Conservation (phyloP, 1,139 yeast genomes). For the Geotrichum bryndzae region DNA sequence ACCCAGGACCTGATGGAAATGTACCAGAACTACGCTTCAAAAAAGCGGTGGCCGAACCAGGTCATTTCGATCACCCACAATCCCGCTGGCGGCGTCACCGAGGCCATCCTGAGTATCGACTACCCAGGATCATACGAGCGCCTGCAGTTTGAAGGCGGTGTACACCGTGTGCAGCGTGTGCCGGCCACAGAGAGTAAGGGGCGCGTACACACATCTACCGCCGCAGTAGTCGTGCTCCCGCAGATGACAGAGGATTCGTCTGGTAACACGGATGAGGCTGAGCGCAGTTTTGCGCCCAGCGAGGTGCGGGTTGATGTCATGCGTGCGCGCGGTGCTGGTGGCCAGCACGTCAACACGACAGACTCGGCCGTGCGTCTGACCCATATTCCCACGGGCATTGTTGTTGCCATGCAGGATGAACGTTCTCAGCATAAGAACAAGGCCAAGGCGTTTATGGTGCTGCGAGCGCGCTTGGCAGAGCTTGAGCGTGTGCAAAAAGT, state of each 20-base stretch:
- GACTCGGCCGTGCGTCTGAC: slow-evolving; percentile 94
- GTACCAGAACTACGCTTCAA: slow-evolving; percentile 69
- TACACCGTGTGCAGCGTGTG: slow-evolving; percentile 89
- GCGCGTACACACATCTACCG: slow-evolving; percentile 89
- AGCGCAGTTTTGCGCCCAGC: slow-evolving; percentile 72
- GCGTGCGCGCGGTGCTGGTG: slow-evolving; percentile 97
- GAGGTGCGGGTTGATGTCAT: slow-evolving; percentile 90
- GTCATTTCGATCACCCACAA: slow-evolving; percentile 48
- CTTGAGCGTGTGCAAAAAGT: slow-evolving; percentile 61
- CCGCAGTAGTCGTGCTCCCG: slow-evolving; percentile 92
- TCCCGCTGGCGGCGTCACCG: slow-evolving; percentile 64
- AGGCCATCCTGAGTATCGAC: slow-evolving; percentile 69
- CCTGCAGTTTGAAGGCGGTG: slow-evolving; percentile 85
- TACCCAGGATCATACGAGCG: slow-evolving; percentile 70
- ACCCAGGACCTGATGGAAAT: slow-evolving; percentile 71
- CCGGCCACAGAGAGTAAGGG: slow-evolving; percentile 94
- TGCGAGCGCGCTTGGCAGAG: slow-evolving; percentile 81
- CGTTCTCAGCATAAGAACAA: slow-evolving; percentile 92
- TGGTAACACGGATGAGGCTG: slow-evolving; percentile 51
- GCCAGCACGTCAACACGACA: slow-evolving; percentile 97
- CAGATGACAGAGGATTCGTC: slow-evolving; percentile 59
- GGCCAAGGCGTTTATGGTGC: slow-evolving; percentile 84
- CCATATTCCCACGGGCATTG: slow-evolving; percentile 86
- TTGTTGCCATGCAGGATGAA: slow-evolving; percentile 88
- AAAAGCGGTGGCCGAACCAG: slow-evolving; percentile 60